Evolutionary conservation across 2,329 filamentous ascomycete species (phyloP), one percentile per base, ranked within the genome.

Genomic region (Aspergillus oerlinghausenensis): DNA sequence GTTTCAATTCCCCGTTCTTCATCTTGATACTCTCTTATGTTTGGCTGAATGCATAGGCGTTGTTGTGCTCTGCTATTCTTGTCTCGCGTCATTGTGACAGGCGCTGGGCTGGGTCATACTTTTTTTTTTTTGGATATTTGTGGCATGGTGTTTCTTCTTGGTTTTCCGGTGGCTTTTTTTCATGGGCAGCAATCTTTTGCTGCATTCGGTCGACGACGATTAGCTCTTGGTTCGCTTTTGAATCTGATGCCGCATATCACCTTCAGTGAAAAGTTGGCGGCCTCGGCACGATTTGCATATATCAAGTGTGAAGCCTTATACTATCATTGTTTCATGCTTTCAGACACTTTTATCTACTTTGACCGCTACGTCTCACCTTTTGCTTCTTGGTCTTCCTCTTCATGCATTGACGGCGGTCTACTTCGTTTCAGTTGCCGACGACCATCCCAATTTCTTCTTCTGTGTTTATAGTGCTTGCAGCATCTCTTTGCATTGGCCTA

Each of bases 21-120:
- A 54, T 59, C 45, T 57, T 52, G 45, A 26, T 58, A 55, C 60
- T 61, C 52, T 52, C 35, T 54, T 52, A 42, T 60, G 50, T 57
- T 61, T 50, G 55, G 55, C 60, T 55, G 54, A 60, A 58, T 59
- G 58, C 59, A 60, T 62, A 56, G 62, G 63, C 63, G 64, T 65
- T 59, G 42, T 49, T 60, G 61, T 61, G 57, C 60, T 60, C 19
- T 42, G 52, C 29, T 56, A 23, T 51, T 60, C 42, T 29, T 42
- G 54, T 58, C 54, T 60, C 25, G 47, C 45, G 57, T 62, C 49
- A 51, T 60, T 51, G 56, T 59, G 51, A 50, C 59, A 59, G 62
- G 65, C 62, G 65, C 61, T 65, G 59, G 60, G 52, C 60, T 58
- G 63, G 64, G 45, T 58, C 49, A 52, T 56, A 42, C 52, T 58